These are phyloP conservation scores for Podospora conica DNA, from an alignment of 495 filamentous ascomycete species.

Conservation along the genomic window DNA sequence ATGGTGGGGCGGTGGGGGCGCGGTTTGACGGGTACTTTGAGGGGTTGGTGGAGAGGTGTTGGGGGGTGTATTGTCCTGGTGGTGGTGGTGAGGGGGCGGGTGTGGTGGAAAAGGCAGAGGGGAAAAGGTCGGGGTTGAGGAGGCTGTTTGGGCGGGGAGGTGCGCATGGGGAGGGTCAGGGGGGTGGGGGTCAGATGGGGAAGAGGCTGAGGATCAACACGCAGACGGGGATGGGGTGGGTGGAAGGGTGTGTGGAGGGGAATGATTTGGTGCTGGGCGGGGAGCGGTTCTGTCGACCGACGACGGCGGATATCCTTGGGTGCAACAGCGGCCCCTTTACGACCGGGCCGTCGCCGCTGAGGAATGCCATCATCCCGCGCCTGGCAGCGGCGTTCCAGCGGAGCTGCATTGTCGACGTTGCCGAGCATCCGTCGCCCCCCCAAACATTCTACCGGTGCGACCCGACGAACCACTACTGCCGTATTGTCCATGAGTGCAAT, in stretches of 20 bases:
- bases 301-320: constrained; percentile 60
- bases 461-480: constrained; percentile 65
- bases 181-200: neutral
- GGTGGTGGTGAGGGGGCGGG: neutral
- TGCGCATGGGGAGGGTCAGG: neutral
- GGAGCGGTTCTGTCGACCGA: constrained; percentile 52
- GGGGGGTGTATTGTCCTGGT: constrained; percentile 30
- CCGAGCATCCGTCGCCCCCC: constrained; percentile 47
- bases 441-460: constrained; percentile 50
- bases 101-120: neutral
- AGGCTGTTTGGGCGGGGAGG: neutral
- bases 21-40: constrained; percentile 61
- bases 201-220: constrained; percentile 33
- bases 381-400: constrained; percentile 67
- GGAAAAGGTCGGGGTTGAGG: neutral
- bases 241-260: constrained; percentile 21
- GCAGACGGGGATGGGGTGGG: constrained; percentile 30
- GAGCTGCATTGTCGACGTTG: constrained; percentile 48
- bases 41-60: constrained; percentile 57
- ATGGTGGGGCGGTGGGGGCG: constrained; percentile 50
- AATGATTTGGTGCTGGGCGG: constrained; percentile 32
- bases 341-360: constrained; percentile 45
- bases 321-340: constrained; percentile 68
- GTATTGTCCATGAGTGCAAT: constrained; percentile 61
- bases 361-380: constrained; percentile 57